These are phyloP conservation scores for Aspergillus panamensis DNA, from an alignment of 495 filamentous ascomycete genomes.

Conservation along the genomic window DNA sequence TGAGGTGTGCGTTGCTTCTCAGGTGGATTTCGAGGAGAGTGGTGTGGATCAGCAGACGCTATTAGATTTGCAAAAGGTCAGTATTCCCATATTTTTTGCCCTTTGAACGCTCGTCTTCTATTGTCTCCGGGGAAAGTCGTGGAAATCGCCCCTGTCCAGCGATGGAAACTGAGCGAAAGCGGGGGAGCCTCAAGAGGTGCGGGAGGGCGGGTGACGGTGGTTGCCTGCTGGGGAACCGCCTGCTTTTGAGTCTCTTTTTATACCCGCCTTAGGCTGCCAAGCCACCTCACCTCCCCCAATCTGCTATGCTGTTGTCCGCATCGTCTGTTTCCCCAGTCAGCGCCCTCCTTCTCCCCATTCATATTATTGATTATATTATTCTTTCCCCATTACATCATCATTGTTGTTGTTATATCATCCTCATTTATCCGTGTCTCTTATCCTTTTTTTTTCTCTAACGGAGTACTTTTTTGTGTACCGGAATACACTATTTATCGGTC, in stretches of 20 bases:
- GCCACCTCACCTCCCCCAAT: constrained; percentile 17
- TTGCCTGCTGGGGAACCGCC: constrained; percentile 37
- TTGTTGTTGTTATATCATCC: background rate
- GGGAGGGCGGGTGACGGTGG: constrained; percentile 40
- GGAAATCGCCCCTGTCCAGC: background rate
- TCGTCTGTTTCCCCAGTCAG: constrained; percentile 9
- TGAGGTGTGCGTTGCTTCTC: constrained; percentile 81
- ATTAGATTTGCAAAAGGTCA: constrained; percentile 78
- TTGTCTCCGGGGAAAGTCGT: background rate
- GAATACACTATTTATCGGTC: constrained; percentile 1
- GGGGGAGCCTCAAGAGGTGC: constrained; percentile 36
- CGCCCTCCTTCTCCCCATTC: constrained; percentile 1
- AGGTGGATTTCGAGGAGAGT: constrained; percentile 94
- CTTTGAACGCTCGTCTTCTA: constrained; percentile 19
- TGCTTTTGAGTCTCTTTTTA: constrained; percentile 44
- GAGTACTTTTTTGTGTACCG: background rate
- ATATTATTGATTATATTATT: background rate
- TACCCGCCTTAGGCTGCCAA: constrained; percentile 38
- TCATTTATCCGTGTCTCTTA: constrained; percentile 5
- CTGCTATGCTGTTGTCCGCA: background rate
- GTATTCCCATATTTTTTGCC: constrained; percentile 27
- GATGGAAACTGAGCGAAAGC: constrained; percentile 26
- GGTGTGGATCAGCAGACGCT: constrained; percentile 84
- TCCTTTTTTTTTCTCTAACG: constrained; percentile 14
- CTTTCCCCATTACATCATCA: background rate